Base-by-base conservation (phyloP, 495 filamentous ascomycete species). In the Aspergillus asperescens region DNA sequence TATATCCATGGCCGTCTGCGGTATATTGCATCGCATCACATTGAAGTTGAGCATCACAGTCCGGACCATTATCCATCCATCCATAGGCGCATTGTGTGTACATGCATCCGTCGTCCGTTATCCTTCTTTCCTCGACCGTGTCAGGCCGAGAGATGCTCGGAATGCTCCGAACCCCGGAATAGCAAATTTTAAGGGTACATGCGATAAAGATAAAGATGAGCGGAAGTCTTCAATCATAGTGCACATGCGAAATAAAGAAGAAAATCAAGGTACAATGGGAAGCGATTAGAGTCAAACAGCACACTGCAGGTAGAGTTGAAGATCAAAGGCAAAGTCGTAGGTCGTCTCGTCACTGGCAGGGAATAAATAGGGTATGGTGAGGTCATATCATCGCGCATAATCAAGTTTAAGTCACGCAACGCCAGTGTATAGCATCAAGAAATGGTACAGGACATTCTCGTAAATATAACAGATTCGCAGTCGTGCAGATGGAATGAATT, bases 391-490 rank as follows among this genome's bases (percentile, higher is more conserved):
- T 52, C 42, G 40, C 42, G 23, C 54, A 15, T 56, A 25, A 56
- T 19, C 34, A 47, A 47, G 28, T 46, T 52, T 29, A 40, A 46
- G 39, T 43, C 48, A 39, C 15, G 41, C 34, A 47, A 52, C 34
- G 43, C 47, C 32, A 41, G 41, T 46, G 29, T 48, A 52, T 41
- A 48, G 20, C 29, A 48, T 29, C 34, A 7, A 22, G 28, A 24
- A 52, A 43, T 52, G 35, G 51, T 57, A 46, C 48, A 52, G 35
- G n/a, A 20, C 47, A 28, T 52, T 42, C 27, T 52, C 35, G 28
- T 22, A 43, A 34, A 38, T 34, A 37, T 35, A 34, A 32, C 48
- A 25, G 25, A 12, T 15, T 40, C 25, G 2, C 52, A 18, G 29
- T 41, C 12, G 15, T n/a, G n/a, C 0, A 28, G 28, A 12, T n/a